Evolutionary conservation across 1,139 yeast genomes (phyloP), one percentile per base, ranked within the genome.

Genomic region (Lodderomyces theae): DNA sequence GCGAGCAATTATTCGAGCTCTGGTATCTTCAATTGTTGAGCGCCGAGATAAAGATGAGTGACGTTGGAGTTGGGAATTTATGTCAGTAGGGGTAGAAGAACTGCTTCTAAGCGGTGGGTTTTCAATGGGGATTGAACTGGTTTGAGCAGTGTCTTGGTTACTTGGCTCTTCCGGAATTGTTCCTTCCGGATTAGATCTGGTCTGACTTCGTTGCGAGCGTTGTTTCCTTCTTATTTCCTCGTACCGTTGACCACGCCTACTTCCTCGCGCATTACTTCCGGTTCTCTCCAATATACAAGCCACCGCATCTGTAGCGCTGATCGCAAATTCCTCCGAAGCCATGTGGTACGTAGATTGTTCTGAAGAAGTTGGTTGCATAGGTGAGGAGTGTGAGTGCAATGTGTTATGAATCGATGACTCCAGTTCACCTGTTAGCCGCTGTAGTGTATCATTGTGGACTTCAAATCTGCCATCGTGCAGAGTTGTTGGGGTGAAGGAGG

Each of bases 261-360:
- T 42, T 16, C 31, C 35, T 30, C 40, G 36, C 3, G 48, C 42
- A 23, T 24, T 37, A 35, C 47, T 43, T 17, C 45, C 46, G 3
- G 48, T 41, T 28, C 47, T 25, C 33, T 46, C 48, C 28, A 46
- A 43, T n/a, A 43, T 46, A 22, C 47, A 39, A 4, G 48, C 47
- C 4, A 42, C 43, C 7, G 43, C 47, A 31, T 45, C 43, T 9
- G 38, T 29, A 33, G 37, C 25, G 5, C 34, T 33, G 22, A 37
- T 22, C 10, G 26, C 23, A 16, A 18, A 29, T 3, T 28, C 35
- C 13, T 37, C 35, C 5, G 31, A 15, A 15, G 31, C 18, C 18
- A 15, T 13, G 12, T 15, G 31, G 18, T 28, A 13, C 3, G 31
- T 28, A 8, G 31, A 28, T 15, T 28, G 17, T 15, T 28, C 18